Percentiles rank a stretch among this genome's conserved stretches.
These are phyloP conservation scores for Phytomonas francai DNA, from an alignment of 208 protist genomes.

Conservation along the genomic window DNA sequence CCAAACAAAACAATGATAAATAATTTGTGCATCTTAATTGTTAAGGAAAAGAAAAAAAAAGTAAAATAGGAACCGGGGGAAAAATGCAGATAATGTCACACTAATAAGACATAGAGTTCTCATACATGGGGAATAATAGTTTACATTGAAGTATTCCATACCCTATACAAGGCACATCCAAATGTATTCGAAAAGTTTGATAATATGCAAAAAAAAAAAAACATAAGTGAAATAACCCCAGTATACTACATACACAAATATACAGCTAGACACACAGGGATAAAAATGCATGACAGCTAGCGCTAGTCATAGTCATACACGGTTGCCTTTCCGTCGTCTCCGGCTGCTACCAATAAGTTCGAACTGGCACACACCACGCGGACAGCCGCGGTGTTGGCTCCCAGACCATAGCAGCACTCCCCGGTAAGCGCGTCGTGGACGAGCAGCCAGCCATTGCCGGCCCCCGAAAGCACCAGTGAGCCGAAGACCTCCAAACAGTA, in stretches of 20 bases:
- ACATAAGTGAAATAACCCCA: constrained; percentile 12
- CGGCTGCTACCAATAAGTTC: constrained; percentile 39
- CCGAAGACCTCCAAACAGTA: constrained; percentile 70
- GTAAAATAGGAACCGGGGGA: neutral
- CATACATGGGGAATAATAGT: no score
- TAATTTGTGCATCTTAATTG: neutral
- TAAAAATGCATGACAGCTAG: neutral
- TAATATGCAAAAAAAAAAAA: constrained; percentile 3
- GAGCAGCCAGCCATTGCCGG: constrained; percentile 72
- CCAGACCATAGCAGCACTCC: constrained; percentile 70
- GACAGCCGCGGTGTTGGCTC: constrained; percentile 58
- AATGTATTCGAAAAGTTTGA: neutral
- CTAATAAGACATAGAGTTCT: no score
- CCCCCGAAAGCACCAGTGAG: constrained; percentile 52
- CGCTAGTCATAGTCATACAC: constrained; percentile 38
- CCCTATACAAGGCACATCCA: no score
- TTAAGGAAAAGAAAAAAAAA: constrained; percentile 10
- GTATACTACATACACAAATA: neutral
- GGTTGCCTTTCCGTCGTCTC: constrained; percentile 81
- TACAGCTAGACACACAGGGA: constrained; percentile 1
- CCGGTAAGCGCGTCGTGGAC: constrained; percentile 65
- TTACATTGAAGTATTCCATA: no score
- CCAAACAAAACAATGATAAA: no score
- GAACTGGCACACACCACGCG: constrained; percentile 55
- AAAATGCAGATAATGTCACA: no score